These are phyloP conservation scores for Plasmodium knowlesi DNA, from an alignment of 169 alveolate species.

Conservation along the genomic window DNA sequence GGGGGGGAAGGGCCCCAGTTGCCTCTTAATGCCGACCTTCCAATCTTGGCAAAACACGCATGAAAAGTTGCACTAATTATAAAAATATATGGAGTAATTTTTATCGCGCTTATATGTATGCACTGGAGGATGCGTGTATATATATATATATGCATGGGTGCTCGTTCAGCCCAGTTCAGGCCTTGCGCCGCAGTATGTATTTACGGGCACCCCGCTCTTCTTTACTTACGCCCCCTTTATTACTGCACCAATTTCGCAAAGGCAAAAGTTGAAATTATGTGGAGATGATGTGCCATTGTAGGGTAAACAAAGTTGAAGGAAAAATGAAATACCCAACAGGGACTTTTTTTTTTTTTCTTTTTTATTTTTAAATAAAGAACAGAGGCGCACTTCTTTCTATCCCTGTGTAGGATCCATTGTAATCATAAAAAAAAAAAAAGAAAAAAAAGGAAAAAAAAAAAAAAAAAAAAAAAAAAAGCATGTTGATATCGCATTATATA, in stretches of 20 bases:
- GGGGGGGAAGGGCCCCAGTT: background rate
- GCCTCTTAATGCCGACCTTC: background rate
- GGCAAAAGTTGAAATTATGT: background rate
- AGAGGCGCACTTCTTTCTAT: background rate
- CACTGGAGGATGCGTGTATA: background rate
- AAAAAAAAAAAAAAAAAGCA: too few relatives aligned
- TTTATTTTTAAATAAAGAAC: background rate
- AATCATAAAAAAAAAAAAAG: too few relatives aligned
- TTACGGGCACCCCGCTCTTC: background rate
- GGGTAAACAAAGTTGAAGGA: background rate
- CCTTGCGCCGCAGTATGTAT: background rate
- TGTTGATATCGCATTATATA: background rate
- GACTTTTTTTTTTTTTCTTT: background rate
- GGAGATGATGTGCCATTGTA: background rate
- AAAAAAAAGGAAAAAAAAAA: too few relatives aligned
- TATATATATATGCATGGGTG: background rate
- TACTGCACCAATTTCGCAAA: background rate
- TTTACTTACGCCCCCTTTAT: background rate
- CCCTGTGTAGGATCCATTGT: background rate
- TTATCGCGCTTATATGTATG: background rate
- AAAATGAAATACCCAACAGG: background rate
- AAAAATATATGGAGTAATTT: background rate
- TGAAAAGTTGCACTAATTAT: background rate
- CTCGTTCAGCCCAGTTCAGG: background rate
- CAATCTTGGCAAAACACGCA: background rate